Conservation (phyloP, 495 filamentous ascomycete species). For the Penicillium canariense region DNA sequence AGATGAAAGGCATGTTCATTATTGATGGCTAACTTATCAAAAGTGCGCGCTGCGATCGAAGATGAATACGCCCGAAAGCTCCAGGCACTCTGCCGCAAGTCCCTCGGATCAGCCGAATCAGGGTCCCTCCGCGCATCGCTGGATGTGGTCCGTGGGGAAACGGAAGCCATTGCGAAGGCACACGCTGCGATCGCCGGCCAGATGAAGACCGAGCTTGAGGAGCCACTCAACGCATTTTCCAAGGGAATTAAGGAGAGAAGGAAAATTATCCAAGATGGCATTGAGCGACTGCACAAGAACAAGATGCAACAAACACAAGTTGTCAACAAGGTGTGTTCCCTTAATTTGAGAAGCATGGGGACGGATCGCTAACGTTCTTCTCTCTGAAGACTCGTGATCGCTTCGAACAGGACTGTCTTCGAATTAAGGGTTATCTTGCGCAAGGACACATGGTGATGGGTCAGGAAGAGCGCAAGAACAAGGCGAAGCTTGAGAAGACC, state of each 20-base stretch:
- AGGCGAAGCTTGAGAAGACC: conserved; percentile 97
- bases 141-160: conserved; percentile 81
- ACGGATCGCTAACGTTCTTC: conserved; percentile 24
- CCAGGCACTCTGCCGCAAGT: conserved; percentile 78
- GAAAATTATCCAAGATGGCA: conserved; percentile 90
- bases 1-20: not conserved
- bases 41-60: conserved; percentile 89
- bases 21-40: not conserved
- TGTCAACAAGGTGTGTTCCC: conserved; percentile 77
- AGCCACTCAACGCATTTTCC: conserved; percentile 85
- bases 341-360: not conserved
- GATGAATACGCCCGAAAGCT: conserved; percentile 97
- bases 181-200: conserved; percentile 86
- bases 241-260: conserved; percentile 92
- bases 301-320: conserved; percentile 87
- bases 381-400: conserved; percentile 71
- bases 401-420: conserved; percentile 95
- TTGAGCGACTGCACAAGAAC: conserved; percentile 89
- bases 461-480: conserved; percentile 98
- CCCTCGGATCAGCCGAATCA: conserved; percentile 83
- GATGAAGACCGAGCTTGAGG: conserved; percentile 97
- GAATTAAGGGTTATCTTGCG: conserved; percentile 97
- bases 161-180: conserved; percentile 92
- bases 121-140: conserved; percentile 82
- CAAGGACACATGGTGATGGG: conserved; percentile 99